Conservation (phyloP, 1,284 basidiomycete genomes). For the Cutaneotrichosporon spelunceum region DNA sequence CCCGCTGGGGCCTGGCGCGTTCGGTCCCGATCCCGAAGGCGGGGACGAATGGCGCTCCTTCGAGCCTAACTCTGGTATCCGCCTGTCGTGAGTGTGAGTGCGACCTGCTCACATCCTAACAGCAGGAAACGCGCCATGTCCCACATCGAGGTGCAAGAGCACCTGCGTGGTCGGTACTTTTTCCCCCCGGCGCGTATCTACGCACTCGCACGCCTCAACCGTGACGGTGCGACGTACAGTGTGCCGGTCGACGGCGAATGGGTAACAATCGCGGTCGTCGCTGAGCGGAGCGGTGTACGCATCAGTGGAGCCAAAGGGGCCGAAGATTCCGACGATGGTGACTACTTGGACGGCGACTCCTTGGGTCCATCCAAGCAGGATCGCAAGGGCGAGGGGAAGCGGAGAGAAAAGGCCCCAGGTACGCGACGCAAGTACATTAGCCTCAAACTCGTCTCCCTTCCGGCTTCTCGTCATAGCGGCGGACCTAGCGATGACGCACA, state of each 20-base stretch:
- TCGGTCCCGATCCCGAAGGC: slow-evolving; percentile 46
- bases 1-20: slow-evolving; percentile 68
- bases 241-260: slow-evolving; percentile 88
- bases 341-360: slow-evolving; percentile 6
- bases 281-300: slow-evolving; percentile 68
- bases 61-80: slow-evolving; percentile 54
- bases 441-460: slow-evolving; percentile 63
- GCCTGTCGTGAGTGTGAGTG: slow-evolving; percentile 74
- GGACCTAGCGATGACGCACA: slow-evolving; percentile 70
- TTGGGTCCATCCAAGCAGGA: slow-evolving; percentile 3
- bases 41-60: slow-evolving; percentile 28
- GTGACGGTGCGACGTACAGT: slow-evolving; percentile 78
- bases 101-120: background rate
- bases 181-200: slow-evolving; percentile 84
- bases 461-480: slow-evolving; percentile 58
- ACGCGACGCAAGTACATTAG: slow-evolving; percentile 67
- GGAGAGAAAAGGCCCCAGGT: slow-evolving; percentile 6
- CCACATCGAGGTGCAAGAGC: slow-evolving; percentile 74
- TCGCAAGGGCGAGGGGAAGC: slow-evolving; percentile 9
- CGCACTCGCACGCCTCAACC: slow-evolving; percentile 70
- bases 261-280: slow-evolving; percentile 85
- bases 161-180: slow-evolving; percentile 78
- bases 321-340: slow-evolving; percentile 23
- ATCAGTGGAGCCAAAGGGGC: slow-evolving; percentile 39
- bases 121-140: slow-evolving; percentile 67